These are phyloP conservation scores for Papiliotrema flavescens DNA, from an alignment of 1,284 basidiomycete genomes.

Conservation along the genomic window DNA sequence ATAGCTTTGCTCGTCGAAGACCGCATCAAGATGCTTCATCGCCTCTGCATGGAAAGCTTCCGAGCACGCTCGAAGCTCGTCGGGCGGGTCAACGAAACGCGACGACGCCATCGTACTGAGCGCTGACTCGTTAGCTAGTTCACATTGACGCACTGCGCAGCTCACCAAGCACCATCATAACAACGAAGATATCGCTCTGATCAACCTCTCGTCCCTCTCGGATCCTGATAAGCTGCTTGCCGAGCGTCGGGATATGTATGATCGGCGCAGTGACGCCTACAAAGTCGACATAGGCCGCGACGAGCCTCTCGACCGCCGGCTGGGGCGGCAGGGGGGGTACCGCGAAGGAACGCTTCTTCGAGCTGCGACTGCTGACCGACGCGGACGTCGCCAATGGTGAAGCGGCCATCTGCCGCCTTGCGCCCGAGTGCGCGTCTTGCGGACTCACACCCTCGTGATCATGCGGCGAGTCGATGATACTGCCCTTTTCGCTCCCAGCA, in stretches of 20 bases:
- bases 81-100: constrained; percentile 48
- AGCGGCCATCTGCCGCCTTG: constrained; percentile 3
- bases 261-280: constrained; percentile 50
- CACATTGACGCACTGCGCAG: neutral
- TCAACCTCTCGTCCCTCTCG: constrained; percentile 41
- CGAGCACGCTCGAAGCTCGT: constrained; percentile 49
- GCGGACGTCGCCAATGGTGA: constrained; percentile 16
- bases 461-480: constrained; percentile 6
- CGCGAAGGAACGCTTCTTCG: constrained; percentile 27
- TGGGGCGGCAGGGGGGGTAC: constrained; percentile 49
- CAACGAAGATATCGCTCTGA: constrained; percentile 48
- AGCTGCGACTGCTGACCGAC: constrained; percentile 9
- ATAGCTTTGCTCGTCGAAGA: constrained; percentile 48
- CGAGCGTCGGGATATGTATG: constrained; percentile 49
- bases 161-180: constrained; percentile 50
- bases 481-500: constrained; percentile 13
- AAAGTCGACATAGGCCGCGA: constrained; percentile 51
- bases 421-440: neutral
- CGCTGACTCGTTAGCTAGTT: constrained; percentile 25
- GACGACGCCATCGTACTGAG: constrained; percentile 51
- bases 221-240: constrained; percentile 44
- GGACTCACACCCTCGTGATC: constrained; percentile 16
- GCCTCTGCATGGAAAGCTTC: constrained; percentile 51
- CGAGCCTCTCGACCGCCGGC: constrained; percentile 48
- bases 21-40: constrained; percentile 49